Percentiles rank a stretch among this genome's conserved stretches.
Evolutionary conservation across 495 filamentous ascomycete genomes (phyloP).

Genomic region (Aspergillus biplanus): DNA sequence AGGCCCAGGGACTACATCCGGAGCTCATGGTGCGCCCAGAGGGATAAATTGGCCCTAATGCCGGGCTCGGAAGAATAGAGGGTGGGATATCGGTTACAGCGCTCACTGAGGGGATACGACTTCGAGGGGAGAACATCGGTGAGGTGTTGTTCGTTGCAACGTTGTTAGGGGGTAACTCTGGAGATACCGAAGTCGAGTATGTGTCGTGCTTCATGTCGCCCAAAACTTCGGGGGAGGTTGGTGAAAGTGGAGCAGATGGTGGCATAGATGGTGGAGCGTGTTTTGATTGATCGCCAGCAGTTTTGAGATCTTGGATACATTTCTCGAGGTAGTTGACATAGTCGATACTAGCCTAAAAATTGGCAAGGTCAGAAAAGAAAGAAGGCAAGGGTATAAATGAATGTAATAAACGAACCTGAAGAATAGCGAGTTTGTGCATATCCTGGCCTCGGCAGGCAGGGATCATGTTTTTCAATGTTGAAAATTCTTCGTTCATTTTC

Average conservation of each 20-base stretch:
- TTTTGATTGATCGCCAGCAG: conserved; percentile 40
- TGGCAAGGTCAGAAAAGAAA: conserved; percentile 10
- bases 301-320: conserved; percentile 83
- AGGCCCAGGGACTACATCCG: conserved; percentile 21
- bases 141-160: conserved; percentile 37
- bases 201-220: conserved; percentile 25
- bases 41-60: conserved; percentile 37
- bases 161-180: conserved; percentile 33
- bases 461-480: conserved; percentile 91
- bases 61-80: conserved; percentile 48
- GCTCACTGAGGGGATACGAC: conserved; percentile 35
- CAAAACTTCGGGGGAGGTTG: conserved; percentile 43
- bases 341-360: conserved; percentile 83
- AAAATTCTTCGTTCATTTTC: conserved; percentile 99
- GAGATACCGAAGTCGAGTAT: conserved; percentile 42
- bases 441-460: conserved; percentile 87
- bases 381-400: background rate
- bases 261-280: conserved; percentile 24
- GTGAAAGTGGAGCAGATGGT: conserved; percentile 34
- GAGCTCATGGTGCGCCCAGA: conserved; percentile 31
- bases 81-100: conserved; percentile 33
- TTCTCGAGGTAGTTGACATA: conserved; percentile 94
- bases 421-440: conserved; percentile 97
- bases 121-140: conserved; percentile 44
- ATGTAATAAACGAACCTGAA: conserved; percentile 67